Percentiles rank a stretch among this genome's conserved stretches.
Evolutionary conservation across 2,329 filamentous ascomycete species (phyloP).

Genomic region (Colletotrichum incanum): DNA sequence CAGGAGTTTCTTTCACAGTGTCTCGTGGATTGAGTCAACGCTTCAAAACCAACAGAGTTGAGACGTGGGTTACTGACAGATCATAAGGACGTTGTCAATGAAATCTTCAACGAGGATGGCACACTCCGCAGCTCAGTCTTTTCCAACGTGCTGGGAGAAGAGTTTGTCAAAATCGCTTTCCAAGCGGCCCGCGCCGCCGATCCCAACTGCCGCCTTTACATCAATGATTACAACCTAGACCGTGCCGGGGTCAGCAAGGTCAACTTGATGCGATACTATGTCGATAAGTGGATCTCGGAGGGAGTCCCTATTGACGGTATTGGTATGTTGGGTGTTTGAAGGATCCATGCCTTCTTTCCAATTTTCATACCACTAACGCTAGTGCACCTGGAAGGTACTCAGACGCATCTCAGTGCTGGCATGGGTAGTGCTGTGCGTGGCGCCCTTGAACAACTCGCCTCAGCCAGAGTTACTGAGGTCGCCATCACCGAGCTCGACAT

Average conservation of each 20-base stretch:
- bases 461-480: conserved; percentile 66
- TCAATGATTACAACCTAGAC: conserved; percentile 56
- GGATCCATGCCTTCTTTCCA: background rate
- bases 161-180: conserved; percentile 67
- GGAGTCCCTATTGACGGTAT: conserved; percentile 79
- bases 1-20: background rate
- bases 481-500: conserved; percentile 64
- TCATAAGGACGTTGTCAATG: conserved; percentile 62
- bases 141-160: conserved; percentile 62
- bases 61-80: background rate
- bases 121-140: conserved; percentile 62
- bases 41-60: background rate
- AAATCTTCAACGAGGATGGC: conserved; percentile 64
- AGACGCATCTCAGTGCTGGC: conserved; percentile 67
- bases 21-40: background rate
- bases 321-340: conserved; percentile 46
- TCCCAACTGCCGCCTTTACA: conserved; percentile 63
- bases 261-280: conserved; percentile 53
- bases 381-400: conserved; percentile 55
- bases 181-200: conserved; percentile 61
- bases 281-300: conserved; percentile 74
- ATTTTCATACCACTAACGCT: background rate
- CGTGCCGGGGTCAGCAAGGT: conserved; percentile 25
- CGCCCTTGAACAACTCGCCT: conserved; percentile 68
- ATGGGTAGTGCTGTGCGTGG: conserved; percentile 60